Evolutionary conservation across 2,329 filamentous ascomycete genomes (phyloP).

Genomic region (Pleomassaria siparia): DNA sequence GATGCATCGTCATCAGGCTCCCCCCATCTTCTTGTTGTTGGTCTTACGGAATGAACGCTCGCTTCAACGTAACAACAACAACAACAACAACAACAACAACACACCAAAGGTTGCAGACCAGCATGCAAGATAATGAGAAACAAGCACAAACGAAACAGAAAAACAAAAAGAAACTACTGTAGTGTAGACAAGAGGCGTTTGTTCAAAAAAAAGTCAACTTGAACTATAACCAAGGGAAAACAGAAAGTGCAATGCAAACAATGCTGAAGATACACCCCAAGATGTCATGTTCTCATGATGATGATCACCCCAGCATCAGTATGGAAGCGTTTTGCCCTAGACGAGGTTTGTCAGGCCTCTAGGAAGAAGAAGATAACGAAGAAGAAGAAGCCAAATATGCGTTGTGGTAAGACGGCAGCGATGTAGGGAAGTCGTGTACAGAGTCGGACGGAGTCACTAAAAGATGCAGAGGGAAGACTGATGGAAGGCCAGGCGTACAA

Average conservation of each 20-base stretch:
- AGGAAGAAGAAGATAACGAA: not conserved
- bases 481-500: no score
- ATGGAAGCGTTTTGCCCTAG: not conserved
- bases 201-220: not conserved
- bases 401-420: not conserved
- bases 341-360: not conserved
- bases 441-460: no score
- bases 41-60: not conserved
- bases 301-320: slow-evolving; percentile 1
- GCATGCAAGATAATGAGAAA: not conserved
- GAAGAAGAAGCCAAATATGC: not conserved
- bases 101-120: no score
- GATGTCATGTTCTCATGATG: slow-evolving; percentile 1
- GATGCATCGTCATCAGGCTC: not conserved
- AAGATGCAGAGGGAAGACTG: no score
- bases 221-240: not conserved
- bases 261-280: slow-evolving; percentile 2
- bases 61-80: slow-evolving; percentile 5
- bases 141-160: not conserved
- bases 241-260: not conserved
- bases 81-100: not conserved
- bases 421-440: not conserved
- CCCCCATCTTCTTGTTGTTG: not conserved
- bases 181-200: not conserved
- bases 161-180: no score